Evolutionary conservation across 2,329 filamentous ascomycete genomes (phyloP).

Genomic region (Calcarisporium arbuscula): DNA sequence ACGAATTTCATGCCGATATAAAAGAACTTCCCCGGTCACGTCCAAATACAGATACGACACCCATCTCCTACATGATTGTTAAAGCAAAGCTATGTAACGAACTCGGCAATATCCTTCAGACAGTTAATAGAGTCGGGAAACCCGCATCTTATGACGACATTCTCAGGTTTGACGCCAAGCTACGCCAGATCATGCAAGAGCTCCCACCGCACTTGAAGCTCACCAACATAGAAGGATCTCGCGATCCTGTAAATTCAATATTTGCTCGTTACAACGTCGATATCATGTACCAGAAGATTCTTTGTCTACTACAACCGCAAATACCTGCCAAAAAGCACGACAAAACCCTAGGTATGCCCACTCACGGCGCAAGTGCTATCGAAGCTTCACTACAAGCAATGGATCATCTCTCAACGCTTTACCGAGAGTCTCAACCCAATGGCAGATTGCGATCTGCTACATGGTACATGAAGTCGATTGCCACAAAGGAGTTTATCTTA

Average conservation of each 20-base stretch:
- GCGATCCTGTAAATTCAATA: conserved; percentile 77
- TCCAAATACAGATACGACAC: conserved; percentile 64
- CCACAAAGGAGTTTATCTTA: conserved; percentile 78
- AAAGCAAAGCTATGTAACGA: conserved; percentile 63
- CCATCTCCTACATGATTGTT: conserved; percentile 71
- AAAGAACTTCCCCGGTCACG: conserved; percentile 61
- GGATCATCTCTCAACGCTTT: conserved; percentile 66
- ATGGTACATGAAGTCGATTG: conserved; percentile 74
- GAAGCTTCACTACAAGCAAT: conserved; percentile 82
- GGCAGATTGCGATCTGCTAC: conserved; percentile 67
- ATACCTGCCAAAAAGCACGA: no score
- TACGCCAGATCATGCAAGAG: conserved; percentile 56
- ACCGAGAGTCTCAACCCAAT: conserved; percentile 65
- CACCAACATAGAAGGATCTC: conserved; percentile 65
- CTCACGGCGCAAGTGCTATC: conserved; percentile 73
- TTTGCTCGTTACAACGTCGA: conserved; percentile 81
- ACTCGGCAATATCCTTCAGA: conserved; percentile 66
- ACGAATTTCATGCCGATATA: conserved; percentile 67
- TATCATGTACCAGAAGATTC: conserved; percentile 79
- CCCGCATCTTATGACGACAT: conserved; percentile 58
- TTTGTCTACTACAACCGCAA: conserved; percentile 81
- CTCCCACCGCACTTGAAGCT: conserved; percentile 77
- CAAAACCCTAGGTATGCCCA: conserved; percentile 73
- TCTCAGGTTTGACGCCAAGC: conserved; percentile 52
- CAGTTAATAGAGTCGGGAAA: conserved; percentile 49